A percentile compares a stretch with the other conserved stretches of the same genome.
Conservation (phyloP, 1,284 basidiomycete genomes). For the Sanghuangporus baumii region DNA sequence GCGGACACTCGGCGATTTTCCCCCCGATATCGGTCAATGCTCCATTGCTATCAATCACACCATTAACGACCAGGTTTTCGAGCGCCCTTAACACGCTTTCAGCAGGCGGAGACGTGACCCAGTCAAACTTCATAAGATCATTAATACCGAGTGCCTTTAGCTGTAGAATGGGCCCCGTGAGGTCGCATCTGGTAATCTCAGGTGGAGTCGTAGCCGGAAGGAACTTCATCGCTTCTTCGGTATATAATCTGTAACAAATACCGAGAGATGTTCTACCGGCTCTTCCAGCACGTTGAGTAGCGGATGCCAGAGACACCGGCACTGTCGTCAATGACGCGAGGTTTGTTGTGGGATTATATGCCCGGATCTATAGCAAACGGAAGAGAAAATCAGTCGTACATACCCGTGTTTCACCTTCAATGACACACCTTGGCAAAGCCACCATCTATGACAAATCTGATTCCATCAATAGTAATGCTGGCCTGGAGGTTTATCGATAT, state of each 20-base stretch:
- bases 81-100: conserved; percentile 81
- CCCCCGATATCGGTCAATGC: conserved; percentile 60
- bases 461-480: conserved; percentile 93
- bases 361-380: conserved; percentile 55
- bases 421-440: conserved; percentile 86
- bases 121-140: conserved; percentile 95
- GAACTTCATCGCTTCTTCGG: conserved; percentile 51
- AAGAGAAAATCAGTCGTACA: conserved; percentile 4
- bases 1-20: conserved; percentile 72
- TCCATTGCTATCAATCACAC: conserved; percentile 69
- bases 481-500: conserved; percentile 42
- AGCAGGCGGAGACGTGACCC: conserved; percentile 85
- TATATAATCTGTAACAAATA: conserved; percentile 91
- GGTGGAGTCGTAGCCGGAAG: conserved; percentile 72
- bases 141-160: conserved; percentile 93
- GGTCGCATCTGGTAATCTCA: conserved; percentile 85
- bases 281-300: conserved; percentile 84
- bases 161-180: conserved; percentile 85
- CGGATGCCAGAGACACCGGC: conserved; percentile 78
- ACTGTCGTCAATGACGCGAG: conserved; percentile 80
- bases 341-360: conserved; percentile 75
- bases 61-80: conserved; percentile 64
- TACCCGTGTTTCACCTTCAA: conserved; percentile 16
- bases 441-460: conserved; percentile 92
- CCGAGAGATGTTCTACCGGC: conserved; percentile 89